Conservation (phyloP, 2,329 filamentous ascomycete genomes). For the Penicillium thymicola region DNA sequence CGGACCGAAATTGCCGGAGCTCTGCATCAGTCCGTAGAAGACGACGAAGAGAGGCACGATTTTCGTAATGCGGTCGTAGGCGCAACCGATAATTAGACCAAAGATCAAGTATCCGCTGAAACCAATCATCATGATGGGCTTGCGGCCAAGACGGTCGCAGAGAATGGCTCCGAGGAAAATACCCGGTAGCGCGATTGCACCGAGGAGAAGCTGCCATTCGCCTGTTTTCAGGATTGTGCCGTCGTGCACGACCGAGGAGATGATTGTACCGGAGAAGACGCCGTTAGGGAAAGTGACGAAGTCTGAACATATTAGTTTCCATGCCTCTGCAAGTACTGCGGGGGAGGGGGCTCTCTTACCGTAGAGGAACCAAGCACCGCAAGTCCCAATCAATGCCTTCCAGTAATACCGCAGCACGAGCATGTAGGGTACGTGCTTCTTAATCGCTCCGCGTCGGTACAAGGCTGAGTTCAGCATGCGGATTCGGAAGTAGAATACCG, state of each 20-base stretch:
- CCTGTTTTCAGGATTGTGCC: slow-evolving; percentile 44
- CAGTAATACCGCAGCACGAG: slow-evolving; percentile 55
- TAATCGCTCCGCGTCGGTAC: slow-evolving; percentile 54
- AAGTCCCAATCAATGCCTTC: slow-evolving; percentile 53
- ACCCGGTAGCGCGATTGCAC: slow-evolving; percentile 46
- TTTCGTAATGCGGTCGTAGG: slow-evolving; percentile 49
- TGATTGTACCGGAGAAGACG: slow-evolving; percentile 47
- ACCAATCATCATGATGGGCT: slow-evolving; percentile 51
- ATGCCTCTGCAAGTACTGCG: no score
- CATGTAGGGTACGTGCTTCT: slow-evolving; percentile 49
- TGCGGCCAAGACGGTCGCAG: slow-evolving; percentile 49
- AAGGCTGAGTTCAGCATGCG: slow-evolving; percentile 53
- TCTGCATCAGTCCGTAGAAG: slow-evolving; percentile 53
- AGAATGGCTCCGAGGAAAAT: slow-evolving; percentile 51
- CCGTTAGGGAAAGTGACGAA: slow-evolving; percentile 49
- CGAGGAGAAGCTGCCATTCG: slow-evolving; percentile 48
- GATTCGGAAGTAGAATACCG: slow-evolving; percentile 56
- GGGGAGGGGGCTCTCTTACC: slow-evolving; percentile 9
- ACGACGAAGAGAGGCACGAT: slow-evolving; percentile 52
- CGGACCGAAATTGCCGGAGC: slow-evolving; percentile 50
- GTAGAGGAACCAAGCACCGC: slow-evolving; percentile 56
- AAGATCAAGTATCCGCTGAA: slow-evolving; percentile 52
- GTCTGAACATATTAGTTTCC: slow-evolving; percentile 10
- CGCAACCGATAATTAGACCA: slow-evolving; percentile 51
- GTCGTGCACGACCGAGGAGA: slow-evolving; percentile 39